Evolutionary conservation across 2,329 filamentous ascomycete species (phyloP).

Genomic region (Grosmannia clavigera): DNA sequence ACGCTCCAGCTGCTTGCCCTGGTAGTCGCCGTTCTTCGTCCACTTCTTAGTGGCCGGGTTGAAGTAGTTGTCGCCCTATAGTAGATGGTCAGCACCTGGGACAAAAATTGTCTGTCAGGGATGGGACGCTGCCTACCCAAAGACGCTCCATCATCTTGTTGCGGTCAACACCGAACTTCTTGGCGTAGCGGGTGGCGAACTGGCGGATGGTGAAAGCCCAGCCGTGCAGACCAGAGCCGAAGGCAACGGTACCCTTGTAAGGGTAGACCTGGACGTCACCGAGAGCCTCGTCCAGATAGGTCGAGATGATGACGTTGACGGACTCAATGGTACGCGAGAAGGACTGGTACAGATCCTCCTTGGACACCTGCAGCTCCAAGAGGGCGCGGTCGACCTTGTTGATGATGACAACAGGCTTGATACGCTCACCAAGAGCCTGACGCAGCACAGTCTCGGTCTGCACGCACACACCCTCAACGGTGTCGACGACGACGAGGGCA

Average conservation of each 20-base stretch:
- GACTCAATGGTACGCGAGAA: constrained; percentile 99
- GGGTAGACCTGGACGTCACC: constrained; percentile 99
- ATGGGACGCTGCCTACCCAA: constrained; percentile 52
- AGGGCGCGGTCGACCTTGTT: constrained; percentile 99
- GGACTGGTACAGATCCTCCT: constrained; percentile 99
- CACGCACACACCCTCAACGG: constrained; percentile 98
- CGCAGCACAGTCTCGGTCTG: constrained; percentile 99
- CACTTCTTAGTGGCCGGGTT: constrained; percentile 99
- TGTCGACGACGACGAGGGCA: constrained; percentile 99
- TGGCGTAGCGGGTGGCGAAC: constrained; percentile 90
- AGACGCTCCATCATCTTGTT: constrained; percentile 99
- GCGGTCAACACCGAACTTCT: constrained; percentile 99
- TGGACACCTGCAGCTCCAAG: constrained; percentile 94
- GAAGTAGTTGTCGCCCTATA: constrained; percentile 91
- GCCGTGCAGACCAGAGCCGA: constrained; percentile 98
- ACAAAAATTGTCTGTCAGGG: background rate
- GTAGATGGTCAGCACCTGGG: background rate
- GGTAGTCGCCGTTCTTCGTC: constrained; percentile 74
- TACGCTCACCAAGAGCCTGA: constrained; percentile 98
- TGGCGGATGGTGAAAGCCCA: constrained; percentile 99
- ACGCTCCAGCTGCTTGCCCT: constrained; percentile 88
- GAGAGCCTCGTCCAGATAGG: constrained; percentile 92
- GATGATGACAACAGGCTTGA: constrained; percentile 99
- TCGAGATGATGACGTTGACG: constrained; percentile 99
- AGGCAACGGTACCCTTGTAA: constrained; percentile 93